Base-by-base conservation (phyloP, 371 early-diverging fungal species). In the Lichtheimia ornata region DNA sequence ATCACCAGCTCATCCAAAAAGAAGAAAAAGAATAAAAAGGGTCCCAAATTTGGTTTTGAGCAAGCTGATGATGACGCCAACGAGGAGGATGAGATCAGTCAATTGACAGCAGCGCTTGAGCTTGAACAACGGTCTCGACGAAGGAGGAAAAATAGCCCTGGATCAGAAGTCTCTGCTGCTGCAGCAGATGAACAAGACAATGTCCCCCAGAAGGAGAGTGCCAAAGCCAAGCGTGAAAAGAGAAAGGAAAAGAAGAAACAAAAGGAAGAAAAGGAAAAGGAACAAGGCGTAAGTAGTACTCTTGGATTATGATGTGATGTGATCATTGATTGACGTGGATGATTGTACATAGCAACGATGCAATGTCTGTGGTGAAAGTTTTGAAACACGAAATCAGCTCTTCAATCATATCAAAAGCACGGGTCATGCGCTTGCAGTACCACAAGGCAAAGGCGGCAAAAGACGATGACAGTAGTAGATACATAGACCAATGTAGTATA, bases 361-460 rank as follows among this genome's bases (percentile, higher is more conserved):
- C 70, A 88, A 88, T 56, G 87, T 89, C 0, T 94, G 94, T 68
- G 59, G 64, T 0, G 76, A 69, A 7, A 70, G 62, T 30, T 93
- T 88, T 73, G 56, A 76, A 12, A 79, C 88, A 11, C 79, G 90
- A 53, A 91, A 87, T 61, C 84, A 86, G 62, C 69, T 94, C 4
- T 94, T 93, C 73, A 67, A 71, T 0, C 94, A 94, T 64, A 86
- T 93, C 53, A 85, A 88, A 54, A 73, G 62, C 14, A 85, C 85
- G 5, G 91, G 91, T 4, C 94, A 94, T 70, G 92, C 93, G 0
- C 62, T 81, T 13, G 87, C 88, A 30, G 66, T 24, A 22, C 49
- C 56, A 13, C 49, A 35, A 24, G 45, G 45, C 18, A 15, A 61
- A 28, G n/a, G 20, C 5, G 28, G 27, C 43, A 57, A 50, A 28